A percentile compares a stretch with the other conserved stretches of the same genome.
Evolutionary conservation across 129 eudicot species (phyloP).

Genomic region (Apium graveolens): DNA sequence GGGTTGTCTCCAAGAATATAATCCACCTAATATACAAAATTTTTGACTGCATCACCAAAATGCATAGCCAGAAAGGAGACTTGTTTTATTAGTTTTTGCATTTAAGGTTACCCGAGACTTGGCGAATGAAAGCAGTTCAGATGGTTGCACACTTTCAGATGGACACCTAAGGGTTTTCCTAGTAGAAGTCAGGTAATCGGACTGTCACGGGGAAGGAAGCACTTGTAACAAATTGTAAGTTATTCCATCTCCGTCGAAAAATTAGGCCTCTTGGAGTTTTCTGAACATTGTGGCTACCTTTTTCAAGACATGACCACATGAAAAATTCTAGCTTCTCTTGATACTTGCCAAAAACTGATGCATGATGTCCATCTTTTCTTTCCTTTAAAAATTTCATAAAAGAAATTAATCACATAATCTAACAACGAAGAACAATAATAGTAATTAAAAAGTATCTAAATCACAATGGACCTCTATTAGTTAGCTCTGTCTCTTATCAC

Average conservation of each 20-base stretch:
- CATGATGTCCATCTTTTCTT: conserved; percentile 54
- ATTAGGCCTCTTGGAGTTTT: no score
- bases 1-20: conserved; percentile 96
- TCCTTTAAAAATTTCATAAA: conserved; percentile 72
- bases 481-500: neutral
- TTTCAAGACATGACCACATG: conserved; percentile 89
- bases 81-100: neutral
- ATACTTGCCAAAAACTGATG: conserved; percentile 55
- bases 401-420: neutral
- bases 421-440: neutral
- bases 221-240: conserved; percentile 92
- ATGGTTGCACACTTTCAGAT: conserved; percentile 48
- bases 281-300: conserved; percentile 61
- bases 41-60: neutral
- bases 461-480: neutral
- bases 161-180: conserved; percentile 56
- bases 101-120: conserved; percentile 56
- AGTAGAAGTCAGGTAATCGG: conserved; percentile 70
- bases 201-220: conserved; percentile 78
- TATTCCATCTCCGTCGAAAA: conserved; percentile 97
- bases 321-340: conserved; percentile 80
- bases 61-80: neutral
- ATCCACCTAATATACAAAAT: conserved; percentile 45
- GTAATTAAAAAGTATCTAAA: neutral
- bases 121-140: conserved; percentile 71